Percentiles rank a stretch among this genome's conserved stretches.
These are phyloP conservation scores for Datisca glomerata DNA, from an alignment of 306 rosid species.

Conservation along the genomic window DNA sequence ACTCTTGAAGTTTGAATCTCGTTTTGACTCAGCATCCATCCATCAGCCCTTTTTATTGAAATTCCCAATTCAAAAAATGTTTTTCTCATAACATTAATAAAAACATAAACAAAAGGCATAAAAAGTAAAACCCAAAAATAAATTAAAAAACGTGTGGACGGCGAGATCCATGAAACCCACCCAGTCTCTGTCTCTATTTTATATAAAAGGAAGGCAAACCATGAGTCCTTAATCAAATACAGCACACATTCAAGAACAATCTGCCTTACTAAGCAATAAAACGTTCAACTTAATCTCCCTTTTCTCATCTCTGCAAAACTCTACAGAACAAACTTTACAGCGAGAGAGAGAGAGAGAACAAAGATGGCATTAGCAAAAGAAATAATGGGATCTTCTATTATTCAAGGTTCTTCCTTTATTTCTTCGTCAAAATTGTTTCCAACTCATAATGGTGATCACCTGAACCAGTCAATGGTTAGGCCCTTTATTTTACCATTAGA, in stretches of 20 bases:
- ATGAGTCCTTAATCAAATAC: too few relatives aligned
- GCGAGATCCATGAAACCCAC: slow-evolving; percentile 14
- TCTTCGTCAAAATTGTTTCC: slow-evolving; percentile 21
- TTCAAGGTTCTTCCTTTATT: slow-evolving; percentile 29
- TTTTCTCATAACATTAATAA: too few relatives aligned
- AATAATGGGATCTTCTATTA: slow-evolving; percentile 29
- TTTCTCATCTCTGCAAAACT: background rate
- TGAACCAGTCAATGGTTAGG: too few relatives aligned
- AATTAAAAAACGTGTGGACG: slow-evolving; percentile 63
- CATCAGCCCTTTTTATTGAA: too few relatives aligned
- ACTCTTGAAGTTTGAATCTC: too few relatives aligned
- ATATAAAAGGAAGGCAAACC: background rate
- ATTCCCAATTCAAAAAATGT: too few relatives aligned
- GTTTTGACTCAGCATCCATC: too few relatives aligned
- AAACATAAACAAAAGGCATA: too few relatives aligned
- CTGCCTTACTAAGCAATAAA: too few relatives aligned
- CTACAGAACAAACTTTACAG: background rate
- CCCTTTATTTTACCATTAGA: slow-evolving; percentile 22
- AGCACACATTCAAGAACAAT: too few relatives aligned
- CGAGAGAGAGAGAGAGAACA: background rate
- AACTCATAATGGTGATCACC: slow-evolving; percentile 3
- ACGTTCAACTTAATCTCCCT: background rate
- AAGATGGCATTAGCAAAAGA: slow-evolving; percentile 56
- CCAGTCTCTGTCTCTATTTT: background rate
- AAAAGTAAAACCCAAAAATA: too few relatives aligned